Base-by-base conservation (phyloP, 2,329 filamentous ascomycete genomes). In the Pseudogymnoascus sp. region DNA sequence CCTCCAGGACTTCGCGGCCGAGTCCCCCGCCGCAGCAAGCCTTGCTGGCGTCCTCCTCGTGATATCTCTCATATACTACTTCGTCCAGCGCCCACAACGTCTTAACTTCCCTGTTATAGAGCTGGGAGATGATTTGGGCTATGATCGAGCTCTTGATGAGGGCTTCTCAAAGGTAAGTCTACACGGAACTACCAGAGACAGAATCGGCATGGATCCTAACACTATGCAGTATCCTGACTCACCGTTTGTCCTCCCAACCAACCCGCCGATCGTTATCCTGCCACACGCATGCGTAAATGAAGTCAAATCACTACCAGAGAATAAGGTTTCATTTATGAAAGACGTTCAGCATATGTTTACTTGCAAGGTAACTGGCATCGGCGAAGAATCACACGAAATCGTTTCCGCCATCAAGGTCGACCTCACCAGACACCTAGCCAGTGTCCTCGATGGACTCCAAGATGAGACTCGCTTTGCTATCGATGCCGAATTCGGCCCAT, bases 351-450 rank as follows among this genome's bases (percentile, higher is more conserved):
- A 57, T 38, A 25, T 35, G 11, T 67, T 69, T 30, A 25, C 47
- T 16, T 58, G 60, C 14, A 64, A 63, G 57, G 61, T 68, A 16
- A 70, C 68, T 6, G 62, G 61, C 11, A 60, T 70, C 25, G 67
- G 68, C 12, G 54, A 57, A 6, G 61, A 65, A 12, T 35, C 25
- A 33, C 47, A 54, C 14, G 58, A 38, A 22, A 30, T 20, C 4
- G 7, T 59, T 14, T 41, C 41, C 2, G 54, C 61, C 6, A 33
- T 66, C 28, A 60, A 58, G 8, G 39, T 36, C 28, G 63, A 65
- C 22, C 58, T 65, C 12, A 65, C 64, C 4, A 58, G 59, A 25
- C 59, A 61, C 43, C 58, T 65, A 16, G 43, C 20, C 39, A 57
- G 30, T 30, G 57, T 58, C 22, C 54, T 65, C 9, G 36, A 58